phyloP scores from a whole-genome alignment of 305 asterid species.

The Lippia alba region DNA sequence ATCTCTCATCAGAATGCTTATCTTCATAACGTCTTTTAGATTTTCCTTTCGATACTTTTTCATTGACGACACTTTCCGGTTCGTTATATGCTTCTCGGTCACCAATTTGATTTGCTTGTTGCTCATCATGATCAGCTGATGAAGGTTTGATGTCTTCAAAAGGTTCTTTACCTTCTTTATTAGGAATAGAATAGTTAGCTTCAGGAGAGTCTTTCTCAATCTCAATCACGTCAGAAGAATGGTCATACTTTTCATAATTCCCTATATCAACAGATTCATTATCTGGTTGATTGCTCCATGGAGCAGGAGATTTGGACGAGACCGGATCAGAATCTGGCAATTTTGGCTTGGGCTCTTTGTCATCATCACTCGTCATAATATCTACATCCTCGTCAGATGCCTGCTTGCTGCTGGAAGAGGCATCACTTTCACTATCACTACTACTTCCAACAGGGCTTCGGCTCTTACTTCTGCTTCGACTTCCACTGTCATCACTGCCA shows the following conservation, averaged over 20 bases:
- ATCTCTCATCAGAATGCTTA: slow-evolving; percentile 52
- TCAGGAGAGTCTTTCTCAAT: slow-evolving; percentile 68
- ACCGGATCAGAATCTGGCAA: slow-evolving; percentile 53
- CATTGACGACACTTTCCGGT: slow-evolving; percentile 48
- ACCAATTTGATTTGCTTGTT: slow-evolving; percentile 44
- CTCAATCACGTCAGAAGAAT: slow-evolving; percentile 58
- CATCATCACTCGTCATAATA: slow-evolving; percentile 83
- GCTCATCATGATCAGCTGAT: slow-evolving; percentile 44
- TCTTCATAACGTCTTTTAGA: slow-evolving; percentile 64
- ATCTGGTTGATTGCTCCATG: slow-evolving; percentile 47
- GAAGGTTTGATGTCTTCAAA: slow-evolving; percentile 50
- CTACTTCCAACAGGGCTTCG: slow-evolving; percentile 78
- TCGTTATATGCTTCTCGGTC: slow-evolving; percentile 40
- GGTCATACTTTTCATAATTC: slow-evolving; percentile 55
- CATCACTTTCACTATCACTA: slow-evolving; percentile 90
- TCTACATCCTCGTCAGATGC: slow-evolving; percentile 97
- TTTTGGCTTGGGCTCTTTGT: slow-evolving; percentile 56
- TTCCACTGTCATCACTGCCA: slow-evolving; percentile 59
- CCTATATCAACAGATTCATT: slow-evolving; percentile 57
- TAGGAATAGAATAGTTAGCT: slow-evolving; percentile 43
- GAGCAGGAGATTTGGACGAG: slow-evolving; percentile 52
- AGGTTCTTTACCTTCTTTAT: slow-evolving; percentile 54
- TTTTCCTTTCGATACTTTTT: slow-evolving; percentile 50
- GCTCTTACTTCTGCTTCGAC: slow-evolving; percentile 73
- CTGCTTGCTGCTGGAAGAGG: slow-evolving; percentile 90